These are phyloP conservation scores for Aurifilum marmelostoma DNA, from an alignment of 2,329 filamentous ascomycete genomes.

Conservation along the genomic window DNA sequence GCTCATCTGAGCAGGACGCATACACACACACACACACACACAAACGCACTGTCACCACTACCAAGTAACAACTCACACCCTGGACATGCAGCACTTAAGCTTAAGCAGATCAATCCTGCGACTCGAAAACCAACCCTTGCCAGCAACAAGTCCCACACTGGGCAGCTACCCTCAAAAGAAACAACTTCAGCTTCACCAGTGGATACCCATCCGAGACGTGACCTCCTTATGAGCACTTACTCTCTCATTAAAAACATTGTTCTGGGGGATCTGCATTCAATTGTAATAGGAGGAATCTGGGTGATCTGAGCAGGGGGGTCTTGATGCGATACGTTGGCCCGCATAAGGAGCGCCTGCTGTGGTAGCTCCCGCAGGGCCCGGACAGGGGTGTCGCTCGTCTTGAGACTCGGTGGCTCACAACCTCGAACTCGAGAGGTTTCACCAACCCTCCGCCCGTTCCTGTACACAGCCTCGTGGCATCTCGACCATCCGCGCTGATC, in stretches of 20 bases:
- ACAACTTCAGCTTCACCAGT: neutral
- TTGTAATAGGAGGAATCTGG: constrained; percentile 2
- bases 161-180: constrained; percentile 6
- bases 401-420: constrained; percentile 27
- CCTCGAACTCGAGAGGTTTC: constrained; percentile 29
- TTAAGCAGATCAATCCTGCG: constrained; percentile 13
- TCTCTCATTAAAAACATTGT: neutral
- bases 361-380: constrained; percentile 6
- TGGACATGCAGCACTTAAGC: constrained; percentile 7
- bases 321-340: neutral
- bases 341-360: constrained; percentile 1
- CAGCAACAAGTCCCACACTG: neutral
- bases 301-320: constrained; percentile 3
- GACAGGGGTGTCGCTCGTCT: constrained; percentile 22
- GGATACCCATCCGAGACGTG: neutral
- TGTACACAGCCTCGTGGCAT: constrained; percentile 23
- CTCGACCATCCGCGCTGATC: constrained; percentile 18
- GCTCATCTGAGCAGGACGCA: constrained; percentile 6
- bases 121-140: neutral
- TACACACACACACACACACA: neutral
- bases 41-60: neutral
- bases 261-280: neutral
- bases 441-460: constrained; percentile 12
- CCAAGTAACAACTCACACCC: constrained; percentile 9
- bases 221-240: neutral